Evolutionary conservation across 805 yeast genomes (phyloP), one percentile per base, ranked within the genome.

Genomic region (Candida quercuum): DNA sequence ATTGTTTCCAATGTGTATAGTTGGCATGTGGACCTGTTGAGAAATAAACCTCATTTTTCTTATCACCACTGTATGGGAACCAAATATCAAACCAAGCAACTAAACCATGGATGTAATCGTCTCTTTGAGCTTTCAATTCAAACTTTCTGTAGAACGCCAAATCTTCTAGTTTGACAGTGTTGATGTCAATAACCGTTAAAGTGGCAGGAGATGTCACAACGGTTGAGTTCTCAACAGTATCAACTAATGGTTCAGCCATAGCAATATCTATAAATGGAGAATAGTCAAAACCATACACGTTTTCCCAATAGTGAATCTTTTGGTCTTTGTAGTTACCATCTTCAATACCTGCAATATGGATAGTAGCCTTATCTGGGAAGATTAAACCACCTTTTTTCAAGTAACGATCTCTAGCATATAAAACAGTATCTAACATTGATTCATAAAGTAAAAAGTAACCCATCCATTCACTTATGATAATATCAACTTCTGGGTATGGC

Each of bases 1-100:
- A 85, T 67, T 93, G 99, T 63, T 93, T 94, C 99, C 99, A 93
- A 67, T 93, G 99, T 13, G 99, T 93, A 71, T 89, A 88, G 50
- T 79, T 77, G 33, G 88, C 81, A 64, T 84, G 88, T 25, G 99
- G 96, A 18, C 98, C 98, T 12, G 99, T 94, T 16, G 93, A 81
- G 59, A 93, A 89, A 23, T 66, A 67, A 41, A 91, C 81, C 48
- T 73, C 75, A 49, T 78, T 76, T 32, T 70, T 68, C 43, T 59
- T 59, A 26, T 63, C 57, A 40, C 69, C 71, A n/a, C 24, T 15
- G 37, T 69, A 73, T 30, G 93, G 93, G 75, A 93, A 93, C 47
- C 76, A 89, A 55, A 87, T 84, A 56, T 93, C 99, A 55, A 88
- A 93, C 97, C 98, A 93, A 13, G 88, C 83, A 42, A 93, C 78